Evolutionary conservation across 306 rosid species (phyloP), one percentile per base, ranked within the genome.

Genomic region (Vigna unguiculata): DNA sequence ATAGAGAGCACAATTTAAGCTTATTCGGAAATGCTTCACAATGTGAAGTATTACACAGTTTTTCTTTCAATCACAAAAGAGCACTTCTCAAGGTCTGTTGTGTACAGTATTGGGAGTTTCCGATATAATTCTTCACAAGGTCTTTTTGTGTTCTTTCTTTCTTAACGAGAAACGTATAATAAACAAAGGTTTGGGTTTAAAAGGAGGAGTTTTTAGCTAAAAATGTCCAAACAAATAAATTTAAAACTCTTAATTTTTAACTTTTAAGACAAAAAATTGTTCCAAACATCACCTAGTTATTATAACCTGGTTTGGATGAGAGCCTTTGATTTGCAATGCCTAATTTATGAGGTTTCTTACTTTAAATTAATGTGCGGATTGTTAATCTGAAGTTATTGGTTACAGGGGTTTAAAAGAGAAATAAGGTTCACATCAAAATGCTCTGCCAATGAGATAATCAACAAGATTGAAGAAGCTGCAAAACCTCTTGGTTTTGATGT

Each of bases 401-500:
- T 80, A 75, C 81, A 92, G 96, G 93, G 80, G 21, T 90, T 87
- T 74, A 92, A 92, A 85, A 88, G 88, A 80, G 96, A 92, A 78
- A 88, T 96, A 70, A 92, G 96, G 74, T 92, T 92, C 83, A 90
- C 97, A 49, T 92, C 97, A 9, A 88, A 77, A 83, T 81, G 92
- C 81, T 76, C 97, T 25, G 91, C 97, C 14, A 83, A 90, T 34
- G 93, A 92, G 80, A 92, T 90, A 74, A 83, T 92, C 76, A 78
- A 76, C 74, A 92, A 92, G 85, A 92, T 92, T 16, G 97, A 92
- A 79, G 90, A 88, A 84, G 97, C 96, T 34, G 97, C 91, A 61
- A 92, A 90, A 78, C 93, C 97, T 69, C 96, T 92, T 77, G 97
- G 97, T 67, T 92, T 90, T 75, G 96, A 90, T 15, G 97, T 92